Base-by-base conservation (phyloP, 2,329 filamentous ascomycete species). In the Bipolaris zeicola region DNA sequence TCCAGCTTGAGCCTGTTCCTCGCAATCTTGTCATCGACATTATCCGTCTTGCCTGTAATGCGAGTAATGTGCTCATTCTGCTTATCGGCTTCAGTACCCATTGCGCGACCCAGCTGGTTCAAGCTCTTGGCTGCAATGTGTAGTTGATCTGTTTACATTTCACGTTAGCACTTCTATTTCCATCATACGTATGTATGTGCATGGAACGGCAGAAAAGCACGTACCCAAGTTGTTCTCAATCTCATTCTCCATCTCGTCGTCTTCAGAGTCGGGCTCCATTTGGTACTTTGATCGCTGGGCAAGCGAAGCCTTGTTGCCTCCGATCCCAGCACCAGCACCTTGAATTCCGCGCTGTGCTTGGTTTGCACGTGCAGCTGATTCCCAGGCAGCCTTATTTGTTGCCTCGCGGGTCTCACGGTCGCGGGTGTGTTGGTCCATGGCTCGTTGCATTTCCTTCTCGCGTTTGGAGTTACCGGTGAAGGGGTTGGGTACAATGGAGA, bases 11-110 rank as follows among this genome's bases (percentile, higher is more conserved):
- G 86, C 63, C 89, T 83, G 80, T 93, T 93, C 84, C 91, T 87
- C 56, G 87, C 86, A 68, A 94, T 90, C 71, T 89, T 85, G 64
- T 94, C 90, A 47, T 75, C 72, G 85, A 96, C 90, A 66, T 82
- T 84, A 74, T 96, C 92, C 78, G 88, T 94, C 91, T 96, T 96
- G 64, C 80, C 80, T 63, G 85, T 90, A 71, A 97, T 91, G 57
- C 87, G 84, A 60, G 90, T 88, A 69, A 96, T 89, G 69, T 88
- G 83, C 67, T 84, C 83, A 77, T 96, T 96, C 79, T 96, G 90
- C 55, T 84, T 79, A 59, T 91, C 87, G 22, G 95, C 83, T 73
- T 95, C 91, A 44, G 84, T 80, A 45, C 88, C 89, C 70, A 92
- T 93, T 43, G 89, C 90, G 64, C 83, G 81, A 14, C 90, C 90